Base-by-base conservation (phyloP, 2,329 filamentous ascomycete species). In the Aspergillus piperis region DNA sequence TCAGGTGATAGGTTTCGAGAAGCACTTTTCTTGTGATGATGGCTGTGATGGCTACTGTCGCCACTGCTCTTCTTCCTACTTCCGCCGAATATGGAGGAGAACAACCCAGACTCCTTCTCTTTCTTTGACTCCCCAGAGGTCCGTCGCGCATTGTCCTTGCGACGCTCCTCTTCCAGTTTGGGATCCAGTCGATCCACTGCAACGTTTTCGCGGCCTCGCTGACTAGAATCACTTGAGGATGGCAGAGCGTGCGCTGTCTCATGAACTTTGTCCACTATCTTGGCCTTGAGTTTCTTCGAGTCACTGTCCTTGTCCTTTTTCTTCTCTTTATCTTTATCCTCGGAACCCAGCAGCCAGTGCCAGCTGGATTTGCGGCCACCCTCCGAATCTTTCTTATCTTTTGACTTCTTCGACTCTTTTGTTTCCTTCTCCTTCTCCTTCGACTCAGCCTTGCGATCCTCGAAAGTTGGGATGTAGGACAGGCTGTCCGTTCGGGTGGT, bases 31-130 rank as follows among this genome's bases (percentile, higher is more conserved):
- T 91, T 93, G 67, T 87, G 84, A 60, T 83, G 82, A 36, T 44
- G 41, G 10, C 21, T 19, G 47, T 62, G 62, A 11, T 64, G 59
- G 17, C 57, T 50, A 27, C 84, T 84, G 58, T 96, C 91, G 66
- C 88, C 88, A 60, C 94, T 90, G 59, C 86, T 83, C 77, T 92
- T 96, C 81, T 94, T 96, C 80, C 96, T 96, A 62, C 89, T 86
- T 44, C 92, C 90, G 15, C 92, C 91, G 71, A 99, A 98, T 58
- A 99, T 88, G 1, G 92, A 95, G 0, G 92, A 94, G 67, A 99
- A 93, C n/a, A 98, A 83, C 7, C 92, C 88, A 11, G 80, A 75
- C 62, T 96, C 92, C 72, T 96, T 96, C 66, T 97, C 93, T 74
- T 93, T 96, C 78, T 94, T 96, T 10, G 78, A 73, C 19, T 88